A percentile compares a stretch with the other conserved stretches of the same genome.
Conservation (phyloP, 2,329 filamentous ascomycete species). For the Trichoderma atroviride region DNA sequence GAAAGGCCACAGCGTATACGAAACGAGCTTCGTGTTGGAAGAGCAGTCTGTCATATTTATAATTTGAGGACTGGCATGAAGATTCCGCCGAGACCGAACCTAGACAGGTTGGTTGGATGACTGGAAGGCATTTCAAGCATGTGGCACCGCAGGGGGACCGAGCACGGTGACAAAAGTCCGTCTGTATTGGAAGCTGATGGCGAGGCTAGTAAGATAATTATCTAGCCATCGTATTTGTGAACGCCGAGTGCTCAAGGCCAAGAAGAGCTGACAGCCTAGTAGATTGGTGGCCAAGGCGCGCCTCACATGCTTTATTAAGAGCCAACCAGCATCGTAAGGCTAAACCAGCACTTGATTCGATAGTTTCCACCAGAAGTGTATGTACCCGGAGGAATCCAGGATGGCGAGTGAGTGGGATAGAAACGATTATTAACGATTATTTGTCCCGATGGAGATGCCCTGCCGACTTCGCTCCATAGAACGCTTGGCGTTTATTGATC, state of each 20-base stretch:
- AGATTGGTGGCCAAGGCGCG: not conserved
- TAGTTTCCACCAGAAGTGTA: not conserved
- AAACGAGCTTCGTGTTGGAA: not conserved
- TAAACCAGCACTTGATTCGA: not conserved
- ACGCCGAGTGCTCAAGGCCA: not conserved
- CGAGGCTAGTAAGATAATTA: not conserved
- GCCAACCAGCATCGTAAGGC: not conserved
- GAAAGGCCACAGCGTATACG: not conserved
- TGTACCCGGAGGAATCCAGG: not conserved
- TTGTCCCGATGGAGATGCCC: not conserved
- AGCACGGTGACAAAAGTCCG: not conserved
- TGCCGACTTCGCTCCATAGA: conserved; percentile 10
- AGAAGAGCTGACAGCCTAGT: not conserved
- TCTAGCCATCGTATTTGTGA: not conserved
- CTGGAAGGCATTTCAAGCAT: not conserved
- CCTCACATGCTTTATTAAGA: not conserved
- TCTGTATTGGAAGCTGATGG: not conserved
- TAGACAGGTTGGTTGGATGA: not conserved
- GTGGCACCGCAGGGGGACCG: not conserved
- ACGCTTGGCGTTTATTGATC: not conserved
- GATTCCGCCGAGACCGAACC: not conserved
- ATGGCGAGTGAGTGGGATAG: not conserved
- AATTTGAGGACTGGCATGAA: not conserved
- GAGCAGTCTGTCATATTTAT: not conserved
- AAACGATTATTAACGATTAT: too few species aligned